Base-by-base conservation (phyloP, 1,284 basidiomycete genomes). In the Chondrostereum purpureum region DNA sequence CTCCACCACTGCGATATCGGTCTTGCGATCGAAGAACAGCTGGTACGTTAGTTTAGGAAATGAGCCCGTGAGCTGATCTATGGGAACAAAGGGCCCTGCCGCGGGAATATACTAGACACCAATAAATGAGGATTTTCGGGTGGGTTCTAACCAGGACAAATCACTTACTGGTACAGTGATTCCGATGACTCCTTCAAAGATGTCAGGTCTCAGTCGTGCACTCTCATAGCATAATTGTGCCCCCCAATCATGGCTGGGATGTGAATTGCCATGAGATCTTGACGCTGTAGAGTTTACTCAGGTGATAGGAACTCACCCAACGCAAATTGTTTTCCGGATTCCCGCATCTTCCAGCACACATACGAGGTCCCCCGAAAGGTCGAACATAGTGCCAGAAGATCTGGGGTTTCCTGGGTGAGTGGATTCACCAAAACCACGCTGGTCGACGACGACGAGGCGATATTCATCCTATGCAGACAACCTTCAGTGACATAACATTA, bases 241-340 rank as follows among this genome's bases (percentile, higher is more conserved):
- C 27, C 84, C 83, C 84, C 83, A 86, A 51, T 87, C 84, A 52
- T 87, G 83, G 6, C 83, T 83, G 34, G 5, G 31, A 6, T 17
- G 37, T 5, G 0, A 22, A n/a, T 34, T 46, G 12, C 3, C 16
- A 14, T 13, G 14, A 14, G 13, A 27, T 24, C 43, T 33, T 24
- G 43, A 18, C 12, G 33, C 16, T 34, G 16, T 34, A n/a, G n/a
- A n/a, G n/a, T n/a, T n/a, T n/a, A n/a, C n/a, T n/a, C 27, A 18
- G n/a, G 5, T 36, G 23, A 24, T 13, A 17, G 33, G 35, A 12
- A 54, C 67, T 31, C 51, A 79, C 82, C 83, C 83, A 45, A 86
- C 63, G 52, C 81, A 85, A 23, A 79, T 64, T 0, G 73, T 75
- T 19, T 70, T 66, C 0, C 58, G 39, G 0, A 80, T 70, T 0